A percentile compares a stretch with the other conserved stretches of the same genome.
Conservation (phyloP, 2,329 filamentous ascomycete genomes). For the Colletotrichum phormii region DNA sequence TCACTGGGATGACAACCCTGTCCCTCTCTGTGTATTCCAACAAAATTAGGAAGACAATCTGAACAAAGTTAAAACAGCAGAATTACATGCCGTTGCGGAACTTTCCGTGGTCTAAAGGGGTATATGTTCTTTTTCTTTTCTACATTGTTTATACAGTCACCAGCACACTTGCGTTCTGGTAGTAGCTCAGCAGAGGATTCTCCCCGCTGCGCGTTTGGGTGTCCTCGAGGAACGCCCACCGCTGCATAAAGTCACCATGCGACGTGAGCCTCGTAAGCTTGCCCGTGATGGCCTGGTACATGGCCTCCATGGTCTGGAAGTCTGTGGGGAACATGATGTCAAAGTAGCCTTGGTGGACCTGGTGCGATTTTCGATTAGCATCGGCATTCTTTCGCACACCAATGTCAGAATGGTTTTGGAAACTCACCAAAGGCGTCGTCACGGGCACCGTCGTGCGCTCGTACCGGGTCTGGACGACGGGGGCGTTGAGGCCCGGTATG, state of each 20-base stretch:
- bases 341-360: conserved; percentile 99
- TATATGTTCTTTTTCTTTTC: conserved; percentile 24
- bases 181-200: conserved; percentile 92
- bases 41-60: not conserved
- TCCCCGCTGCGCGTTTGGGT: conserved; percentile 91
- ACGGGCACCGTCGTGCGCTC: conserved; percentile 89
- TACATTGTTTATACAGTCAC: conserved; percentile 74
- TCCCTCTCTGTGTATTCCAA: conserved; percentile 13
- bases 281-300: conserved; percentile 93
- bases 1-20: conserved; percentile 19
- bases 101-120: conserved; percentile 13
- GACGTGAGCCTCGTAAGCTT: conserved; percentile 87
- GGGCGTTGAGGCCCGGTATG: conserved; percentile 86
- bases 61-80: not conserved
- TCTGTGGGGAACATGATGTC: conserved; percentile 99
- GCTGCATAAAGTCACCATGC: conserved; percentile 90
- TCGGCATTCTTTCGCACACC: not conserved
- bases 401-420: not conserved
- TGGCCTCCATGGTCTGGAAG: conserved; percentile 88
- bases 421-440: conserved; percentile 84
- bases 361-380: conserved; percentile 9
- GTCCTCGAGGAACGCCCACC: conserved; percentile 91
- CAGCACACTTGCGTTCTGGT: conserved; percentile 94
- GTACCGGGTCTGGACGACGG: conserved; percentile 96
- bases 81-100: not conserved